Conservation (phyloP, 164 flowering plant genomes). For the Akebia trifoliata region DNA sequence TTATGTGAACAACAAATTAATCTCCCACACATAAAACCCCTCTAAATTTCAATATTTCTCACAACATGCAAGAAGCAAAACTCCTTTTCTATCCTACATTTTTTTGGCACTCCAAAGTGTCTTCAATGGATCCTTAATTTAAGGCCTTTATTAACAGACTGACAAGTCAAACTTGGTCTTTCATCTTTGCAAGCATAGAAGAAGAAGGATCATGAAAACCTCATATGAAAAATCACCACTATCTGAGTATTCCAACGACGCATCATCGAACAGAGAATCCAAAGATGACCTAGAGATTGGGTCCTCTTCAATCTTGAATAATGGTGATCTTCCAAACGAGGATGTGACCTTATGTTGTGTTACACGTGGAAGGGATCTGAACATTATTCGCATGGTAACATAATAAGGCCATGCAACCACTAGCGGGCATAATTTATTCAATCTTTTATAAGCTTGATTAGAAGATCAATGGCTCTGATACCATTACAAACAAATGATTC, state of each 20-base stretch:
- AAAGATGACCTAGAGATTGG: conserved; percentile 34
- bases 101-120: conserved; percentile 16
- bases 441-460: not conserved
- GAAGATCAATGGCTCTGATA: not conserved
- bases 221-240: conserved; percentile 17
- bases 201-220: conserved; percentile 18
- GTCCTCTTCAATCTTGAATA: conserved; percentile 7
- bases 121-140: not conserved
- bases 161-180: not conserved
- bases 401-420: no score
- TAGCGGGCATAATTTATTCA: not conserved
- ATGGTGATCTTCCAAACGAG: not conserved
- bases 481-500: no score
- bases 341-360: not conserved
- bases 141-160: not conserved
- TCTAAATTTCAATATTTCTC: not conserved
- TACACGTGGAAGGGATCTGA: conserved; percentile 1
- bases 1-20: conserved; percentile 15
- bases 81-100: conserved; percentile 5
- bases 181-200: not conserved
- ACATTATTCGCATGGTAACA: conserved; percentile 33
- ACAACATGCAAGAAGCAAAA: conserved; percentile 3
- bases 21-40: conserved; percentile 3
- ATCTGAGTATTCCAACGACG: conserved; percentile 14
- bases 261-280: conserved; percentile 13